Conservation (phyloP, 2,329 filamentous ascomycete species). For the Paracoccidioides lutzii region DNA sequence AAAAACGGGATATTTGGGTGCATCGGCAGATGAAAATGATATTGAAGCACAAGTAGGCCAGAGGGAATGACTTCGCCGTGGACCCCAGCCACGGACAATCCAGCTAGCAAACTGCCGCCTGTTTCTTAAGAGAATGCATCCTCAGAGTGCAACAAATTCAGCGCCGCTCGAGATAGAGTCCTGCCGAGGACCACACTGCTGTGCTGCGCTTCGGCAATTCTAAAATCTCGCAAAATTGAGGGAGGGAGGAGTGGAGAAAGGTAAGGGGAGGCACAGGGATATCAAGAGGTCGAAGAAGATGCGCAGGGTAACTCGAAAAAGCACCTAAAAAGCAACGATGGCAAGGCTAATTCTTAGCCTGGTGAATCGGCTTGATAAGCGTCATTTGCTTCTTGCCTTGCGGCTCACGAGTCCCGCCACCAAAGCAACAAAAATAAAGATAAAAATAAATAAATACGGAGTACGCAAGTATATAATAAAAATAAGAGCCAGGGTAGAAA, state of each 20-base stretch:
- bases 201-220: neutral
- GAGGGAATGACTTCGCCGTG: neutral
- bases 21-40: slow-evolving; percentile 1
- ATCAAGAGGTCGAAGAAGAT: no score
- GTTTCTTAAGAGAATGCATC: neutral
- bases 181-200: neutral
- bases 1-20: neutral
- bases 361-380: no score
- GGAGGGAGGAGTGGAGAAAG: neutral
- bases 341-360: no score
- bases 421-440: no score
- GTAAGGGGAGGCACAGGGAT: no score
- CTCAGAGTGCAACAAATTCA: neutral
- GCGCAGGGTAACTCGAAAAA: no score
- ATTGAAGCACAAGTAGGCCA: neutral
- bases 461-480: no score
- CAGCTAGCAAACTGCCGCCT: neutral
- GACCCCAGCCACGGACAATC: neutral
- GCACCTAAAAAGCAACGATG: no score
- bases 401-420: no score
- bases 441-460: no score
- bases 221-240: neutral
- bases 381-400: no score
- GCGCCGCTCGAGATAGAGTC: neutral
- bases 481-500: no score